A percentile compares a stretch with the other conserved stretches of the same genome.
Evolutionary conservation across 805 yeast species (phyloP).

Genomic region (Myxozyma geophila): DNA sequence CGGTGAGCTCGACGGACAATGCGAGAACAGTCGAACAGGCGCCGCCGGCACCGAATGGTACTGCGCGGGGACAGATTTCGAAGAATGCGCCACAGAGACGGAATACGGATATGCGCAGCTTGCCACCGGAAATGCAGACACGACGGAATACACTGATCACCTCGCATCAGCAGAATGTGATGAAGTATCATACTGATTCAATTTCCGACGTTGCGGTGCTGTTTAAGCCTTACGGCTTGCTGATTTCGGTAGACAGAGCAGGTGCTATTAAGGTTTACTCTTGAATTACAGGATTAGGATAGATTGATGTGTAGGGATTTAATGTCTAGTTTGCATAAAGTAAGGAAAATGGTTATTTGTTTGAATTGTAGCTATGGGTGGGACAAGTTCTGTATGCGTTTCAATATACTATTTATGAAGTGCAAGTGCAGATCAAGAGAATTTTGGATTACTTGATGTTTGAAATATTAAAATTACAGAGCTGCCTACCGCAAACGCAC

Average conservation of each 20-base stretch:
- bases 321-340: not conserved
- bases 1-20: conserved; percentile 35
- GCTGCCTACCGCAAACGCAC: too few relatives aligned
- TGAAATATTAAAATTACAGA: too few relatives aligned
- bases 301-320: not conserved
- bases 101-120: conserved; percentile 25
- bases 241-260: conserved; percentile 67
- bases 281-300: not conserved
- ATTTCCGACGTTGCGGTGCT: conserved; percentile 56
- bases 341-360: not conserved
- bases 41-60: conserved; percentile 38
- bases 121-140: conserved; percentile 43
- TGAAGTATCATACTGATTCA: conserved; percentile 56
- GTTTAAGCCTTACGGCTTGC: conserved; percentile 59
- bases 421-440: too few relatives aligned
- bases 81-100: conserved; percentile 20
- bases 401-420: too few relatives aligned
- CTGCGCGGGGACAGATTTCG: conserved; percentile 8
- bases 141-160: conserved; percentile 48
- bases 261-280: conserved; percentile 65
- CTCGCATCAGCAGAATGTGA: conserved; percentile 51
- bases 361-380: not conserved
- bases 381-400: too few relatives aligned
- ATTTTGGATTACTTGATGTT: too few relatives aligned
- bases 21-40: conserved; percentile 36